These are phyloP conservation scores for Macrocybe sp. DNA, from an alignment of 1,284 basidiomycete genomes.

Conservation along the genomic window DNA sequence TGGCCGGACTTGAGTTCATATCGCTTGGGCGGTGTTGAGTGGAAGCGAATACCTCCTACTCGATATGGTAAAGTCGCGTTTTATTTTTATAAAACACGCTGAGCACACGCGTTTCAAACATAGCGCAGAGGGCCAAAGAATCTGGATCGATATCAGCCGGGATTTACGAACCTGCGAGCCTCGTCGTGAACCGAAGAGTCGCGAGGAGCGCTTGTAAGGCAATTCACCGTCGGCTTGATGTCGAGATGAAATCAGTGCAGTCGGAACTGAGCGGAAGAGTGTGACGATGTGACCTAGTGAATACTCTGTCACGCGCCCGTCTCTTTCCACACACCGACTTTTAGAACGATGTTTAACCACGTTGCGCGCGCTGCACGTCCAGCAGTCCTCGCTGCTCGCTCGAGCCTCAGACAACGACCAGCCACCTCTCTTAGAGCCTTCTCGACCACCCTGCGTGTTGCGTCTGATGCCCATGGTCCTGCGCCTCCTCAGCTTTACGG, in stretches of 20 bases:
- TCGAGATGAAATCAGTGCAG: not conserved
- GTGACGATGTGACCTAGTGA: constrained; percentile 18
- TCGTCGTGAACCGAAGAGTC: no score
- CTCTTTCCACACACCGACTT: constrained; percentile 15
- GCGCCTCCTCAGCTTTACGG: constrained; percentile 71
- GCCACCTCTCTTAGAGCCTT: constrained; percentile 44
- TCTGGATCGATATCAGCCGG: no score
- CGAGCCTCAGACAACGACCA: constrained; percentile 20
- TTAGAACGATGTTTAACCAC: constrained; percentile 32
- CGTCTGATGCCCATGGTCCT: constrained; percentile 44
- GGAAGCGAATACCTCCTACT: no score
- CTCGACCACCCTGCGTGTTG: constrained; percentile 46
- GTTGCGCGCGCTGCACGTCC: constrained; percentile 36
- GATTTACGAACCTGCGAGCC: no score
- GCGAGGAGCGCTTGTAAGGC: no score
- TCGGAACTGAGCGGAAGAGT: constrained; percentile 14
- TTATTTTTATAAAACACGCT: no score
- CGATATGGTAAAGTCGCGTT: no score
- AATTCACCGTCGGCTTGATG: no score
- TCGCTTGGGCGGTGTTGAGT: no score
- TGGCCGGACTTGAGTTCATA: no score
- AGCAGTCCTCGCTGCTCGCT: constrained; percentile 28
- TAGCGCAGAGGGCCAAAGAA: no score
- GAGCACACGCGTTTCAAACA: no score
- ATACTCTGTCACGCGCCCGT: constrained; percentile 13